Evolutionary conservation across 1,139 yeast genomes (phyloP).

Genomic region (Debaryomyces sp.): DNA sequence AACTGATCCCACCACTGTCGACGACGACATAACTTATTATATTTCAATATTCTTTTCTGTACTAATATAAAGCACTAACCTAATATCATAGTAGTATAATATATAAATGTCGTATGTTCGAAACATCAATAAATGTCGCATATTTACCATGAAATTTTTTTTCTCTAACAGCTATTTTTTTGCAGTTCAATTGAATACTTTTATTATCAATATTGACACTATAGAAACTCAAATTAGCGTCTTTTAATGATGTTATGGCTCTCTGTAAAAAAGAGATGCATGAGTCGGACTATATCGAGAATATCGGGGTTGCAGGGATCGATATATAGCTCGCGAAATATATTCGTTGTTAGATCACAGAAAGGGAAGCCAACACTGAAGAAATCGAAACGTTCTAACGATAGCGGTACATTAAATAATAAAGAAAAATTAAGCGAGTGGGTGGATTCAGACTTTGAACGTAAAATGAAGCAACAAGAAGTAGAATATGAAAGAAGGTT

Average conservation of each 20-base stretch:
- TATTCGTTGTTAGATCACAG: slow-evolving; percentile 14
- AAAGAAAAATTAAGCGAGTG: slow-evolving; percentile 17
- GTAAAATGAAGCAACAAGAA: slow-evolving; percentile 22
- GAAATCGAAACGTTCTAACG: slow-evolving; percentile 1
- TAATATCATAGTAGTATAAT: not conserved
- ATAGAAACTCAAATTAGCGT: not conserved
- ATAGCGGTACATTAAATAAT: not conserved
- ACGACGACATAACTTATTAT: slow-evolving; percentile 5
- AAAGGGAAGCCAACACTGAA: slow-evolving; percentile 6
- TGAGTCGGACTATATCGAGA: not conserved
- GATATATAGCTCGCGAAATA: slow-evolving; percentile 5
- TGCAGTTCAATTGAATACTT: slow-evolving; percentile 1
- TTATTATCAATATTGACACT: not conserved
- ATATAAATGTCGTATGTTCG: not conserved
- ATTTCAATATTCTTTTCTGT: not conserved
- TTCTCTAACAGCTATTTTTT: not conserved
- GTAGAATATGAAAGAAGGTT: slow-evolving; percentile 24
- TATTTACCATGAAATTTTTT: slow-evolving; percentile 3
- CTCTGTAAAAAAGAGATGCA: not conserved
- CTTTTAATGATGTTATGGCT: not conserved
- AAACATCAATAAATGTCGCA: not conserved
- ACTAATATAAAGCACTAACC: not conserved
- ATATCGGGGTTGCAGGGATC: not conserved
- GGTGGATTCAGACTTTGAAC: slow-evolving; percentile 21
- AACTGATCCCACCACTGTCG: slow-evolving; percentile 21